These are phyloP conservation scores for Cutaneotrichosporon cutaneum DNA, from an alignment of 1,284 basidiomycete genomes.

Conservation along the genomic window DNA sequence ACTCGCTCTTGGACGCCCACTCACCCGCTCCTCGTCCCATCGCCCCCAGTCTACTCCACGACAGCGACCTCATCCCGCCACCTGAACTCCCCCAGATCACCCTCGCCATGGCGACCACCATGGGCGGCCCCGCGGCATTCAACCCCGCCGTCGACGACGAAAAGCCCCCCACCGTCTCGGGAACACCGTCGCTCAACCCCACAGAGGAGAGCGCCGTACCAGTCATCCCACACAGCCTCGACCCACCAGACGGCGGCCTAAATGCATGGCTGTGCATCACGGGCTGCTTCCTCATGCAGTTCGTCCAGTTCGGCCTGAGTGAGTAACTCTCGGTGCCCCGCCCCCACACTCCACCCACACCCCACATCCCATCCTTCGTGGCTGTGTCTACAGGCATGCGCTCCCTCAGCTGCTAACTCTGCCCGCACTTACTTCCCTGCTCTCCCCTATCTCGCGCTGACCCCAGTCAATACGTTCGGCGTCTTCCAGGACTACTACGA, in stretches of 20 bases:
- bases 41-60: too few relatives aligned
- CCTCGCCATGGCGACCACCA: neutral
- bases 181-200: neutral
- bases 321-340: conserved; percentile 7
- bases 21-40: too few relatives aligned
- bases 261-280: conserved; percentile 33
- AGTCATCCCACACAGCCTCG: neutral
- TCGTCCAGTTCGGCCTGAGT: conserved; percentile 32
- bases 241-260: conserved; percentile 30
- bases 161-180: neutral
- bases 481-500: conserved; percentile 39
- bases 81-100: too few relatives aligned
- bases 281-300: conserved; percentile 33
- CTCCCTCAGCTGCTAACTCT: too few relatives aligned
- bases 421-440: too few relatives aligned
- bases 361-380: too few relatives aligned
- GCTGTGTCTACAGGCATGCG: too few relatives aligned
- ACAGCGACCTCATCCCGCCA: too few relatives aligned
- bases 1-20: too few relatives aligned
- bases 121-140: neutral
- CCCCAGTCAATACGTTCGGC: conserved; percentile 31
- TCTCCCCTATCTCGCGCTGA: neutral
- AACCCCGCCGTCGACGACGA: neutral
- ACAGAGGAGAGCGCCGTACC: neutral
- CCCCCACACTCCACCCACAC: too few relatives aligned